These are phyloP conservation scores for Pseudogymnoascus sp. DNA, from an alignment of 2,329 filamentous ascomycete species.

Conservation along the genomic window DNA sequence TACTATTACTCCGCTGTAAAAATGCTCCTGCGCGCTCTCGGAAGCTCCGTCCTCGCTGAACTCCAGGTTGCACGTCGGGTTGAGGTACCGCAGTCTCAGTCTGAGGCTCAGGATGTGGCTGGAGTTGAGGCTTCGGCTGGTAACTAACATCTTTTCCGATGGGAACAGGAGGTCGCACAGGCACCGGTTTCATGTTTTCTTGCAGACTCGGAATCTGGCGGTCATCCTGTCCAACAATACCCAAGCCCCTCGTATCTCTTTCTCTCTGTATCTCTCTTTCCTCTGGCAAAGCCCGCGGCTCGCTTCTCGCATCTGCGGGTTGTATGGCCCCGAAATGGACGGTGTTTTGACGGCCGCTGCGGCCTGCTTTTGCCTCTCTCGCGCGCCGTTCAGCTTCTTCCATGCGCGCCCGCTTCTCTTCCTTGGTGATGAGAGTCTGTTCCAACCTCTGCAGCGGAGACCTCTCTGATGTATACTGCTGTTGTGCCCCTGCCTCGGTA, in stretches of 20 bases:
- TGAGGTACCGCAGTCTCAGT: not conserved
- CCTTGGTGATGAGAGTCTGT: conserved; percentile 86
- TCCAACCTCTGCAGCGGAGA: conserved; percentile 93
- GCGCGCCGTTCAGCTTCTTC: conserved; percentile 71
- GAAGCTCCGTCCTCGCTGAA: conserved; percentile 48
- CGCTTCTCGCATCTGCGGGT: conserved; percentile 21
- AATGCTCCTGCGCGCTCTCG: conserved; percentile 42
- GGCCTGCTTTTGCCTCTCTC: conserved; percentile 40
- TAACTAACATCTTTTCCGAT: conserved; percentile 17
- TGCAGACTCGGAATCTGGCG: conserved; percentile 14
- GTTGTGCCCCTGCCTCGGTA: conserved; percentile 28
- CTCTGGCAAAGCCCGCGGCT: conserved; percentile 21
- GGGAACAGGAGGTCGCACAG: conserved; percentile 12
- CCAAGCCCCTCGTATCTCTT: not conserved
- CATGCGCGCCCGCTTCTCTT: conserved; percentile 81
- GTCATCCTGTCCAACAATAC: not conserved
- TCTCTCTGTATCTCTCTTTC: conserved; percentile 13
- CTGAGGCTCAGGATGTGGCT: not conserved
- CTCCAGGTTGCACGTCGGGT: not conserved
- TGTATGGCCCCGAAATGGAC: conserved; percentile 26
- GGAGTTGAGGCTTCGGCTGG: not conserved
- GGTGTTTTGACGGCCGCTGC: conserved; percentile 20
- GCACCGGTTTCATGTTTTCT: conserved; percentile 18
- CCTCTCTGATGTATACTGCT: conserved; percentile 63
- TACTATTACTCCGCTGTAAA: conserved; percentile 42